Base-by-base conservation (phyloP, 148 eudicot genomes). In the Amaranthus palmeri region DNA sequence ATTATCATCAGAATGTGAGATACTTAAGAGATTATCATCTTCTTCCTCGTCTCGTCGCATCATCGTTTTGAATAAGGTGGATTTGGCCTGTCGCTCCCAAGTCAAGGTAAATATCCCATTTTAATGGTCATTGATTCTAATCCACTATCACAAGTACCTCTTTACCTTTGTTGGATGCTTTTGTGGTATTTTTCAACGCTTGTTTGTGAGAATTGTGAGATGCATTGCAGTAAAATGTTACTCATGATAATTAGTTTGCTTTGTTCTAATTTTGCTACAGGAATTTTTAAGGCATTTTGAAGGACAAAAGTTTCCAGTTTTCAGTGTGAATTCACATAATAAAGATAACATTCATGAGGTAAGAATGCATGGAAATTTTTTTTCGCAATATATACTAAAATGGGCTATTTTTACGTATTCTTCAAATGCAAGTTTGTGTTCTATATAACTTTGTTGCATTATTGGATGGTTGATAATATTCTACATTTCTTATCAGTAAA, bases 11-110 rank as follows among this genome's bases (percentile, higher is more conserved):
- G 88, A 81, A 76, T 90, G 68, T 81, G 81, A 76, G 76, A 76
- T 74, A 67, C 67, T 88, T 72, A 77, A 76, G 72, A 75, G 80
- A 55, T 71, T 80, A 18, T 72, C 84, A 12, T 64, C 83, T 10
- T 62, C 80, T 7, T 59, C 81, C 17, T 82, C 88, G 7, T 82
- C 86, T 0, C 86, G 80, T 43, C 92, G 77, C 68, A 76, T 90
- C 65, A 70, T 93, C 58, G 84, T 87, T 40, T 65, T 93, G 80
- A 93, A 93, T 77, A 93, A 90, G 84, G 82, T 77, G 79, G 98
- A 93, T 79, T 77, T 93, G 13, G 96, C 90, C 1, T 62, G 72
- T 72, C 90, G 83, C 52, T 74, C 80, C 8, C 78, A 79, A 72
- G 63, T 77, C 7, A 85, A 90, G 90, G 98, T 90, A 57, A 25